Evolutionary conservation across 2,329 filamentous ascomycete species (phyloP).

Genomic region (Fusarium subglutinans): DNA sequence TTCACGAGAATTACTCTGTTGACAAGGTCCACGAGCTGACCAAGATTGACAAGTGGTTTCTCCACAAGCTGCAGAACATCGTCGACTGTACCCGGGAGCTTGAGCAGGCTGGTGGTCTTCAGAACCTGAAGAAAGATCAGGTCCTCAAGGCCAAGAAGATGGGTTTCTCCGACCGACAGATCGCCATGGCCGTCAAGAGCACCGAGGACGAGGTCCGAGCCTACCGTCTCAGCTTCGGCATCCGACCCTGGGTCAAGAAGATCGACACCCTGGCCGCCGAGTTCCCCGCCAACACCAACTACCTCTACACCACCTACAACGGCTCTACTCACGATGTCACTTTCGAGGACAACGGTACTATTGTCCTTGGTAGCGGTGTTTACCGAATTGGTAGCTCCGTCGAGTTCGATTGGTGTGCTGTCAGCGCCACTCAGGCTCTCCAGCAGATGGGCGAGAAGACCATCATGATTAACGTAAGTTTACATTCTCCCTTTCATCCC

Average conservation of each 20-base stretch:
- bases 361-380: conserved; percentile 93
- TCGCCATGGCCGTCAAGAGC: conserved; percentile 83
- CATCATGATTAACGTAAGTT: conserved; percentile 82
- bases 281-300: conserved; percentile 95
- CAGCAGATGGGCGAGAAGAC: conserved; percentile 94
- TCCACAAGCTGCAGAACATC: conserved; percentile 98
- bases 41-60: conserved; percentile 99
- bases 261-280: conserved; percentile 98
- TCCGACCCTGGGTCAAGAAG: conserved; percentile 96
- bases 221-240: conserved; percentile 83
- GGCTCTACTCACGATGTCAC: conserved; percentile 91
- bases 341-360: conserved; percentile 89
- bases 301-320: conserved; percentile 98
- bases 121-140: conserved; percentile 87
- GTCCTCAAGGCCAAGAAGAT: conserved; percentile 94
- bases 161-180: conserved; percentile 97
- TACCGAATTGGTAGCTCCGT: conserved; percentile 98
- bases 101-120: conserved; percentile 82
- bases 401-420: conserved; percentile 98
- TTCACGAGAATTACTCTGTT: conserved; percentile 94
- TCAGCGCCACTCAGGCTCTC: conserved; percentile 86
- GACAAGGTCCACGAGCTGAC: conserved; percentile 92
- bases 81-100: conserved; percentile 90
- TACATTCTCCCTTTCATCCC: too few relatives aligned
- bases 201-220: conserved; percentile 92